Evolutionary conservation across 306 rosid species (phyloP), one percentile per base, ranked within the genome.

Genomic region (Vachellia collinsii): DNA sequence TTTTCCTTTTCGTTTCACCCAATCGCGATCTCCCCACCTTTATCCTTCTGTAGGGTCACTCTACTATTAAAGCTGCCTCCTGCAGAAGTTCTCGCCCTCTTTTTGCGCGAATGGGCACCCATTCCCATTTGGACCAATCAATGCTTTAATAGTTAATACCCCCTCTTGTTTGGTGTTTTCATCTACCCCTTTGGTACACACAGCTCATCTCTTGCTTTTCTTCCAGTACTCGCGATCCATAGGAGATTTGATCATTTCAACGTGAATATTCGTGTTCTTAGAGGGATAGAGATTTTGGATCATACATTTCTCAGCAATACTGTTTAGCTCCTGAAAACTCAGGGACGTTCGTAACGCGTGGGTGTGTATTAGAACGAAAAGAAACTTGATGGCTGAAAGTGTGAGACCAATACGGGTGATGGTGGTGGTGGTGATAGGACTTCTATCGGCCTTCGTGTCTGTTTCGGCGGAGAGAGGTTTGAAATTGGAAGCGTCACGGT

Each of bases 381-480:
- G 5, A 3, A 46, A 72, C 51, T 1, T 12, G 48, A 85, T 77
- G 85, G 73, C 17, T 56, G 74, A 41, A 77, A 86, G 86, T n/a
- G 51, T 80, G 84, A 84, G 85, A 70, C 85, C 92, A 46, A 64
- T 36, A 10, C 74, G 84, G 92, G 75, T 87, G 84, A 6, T 82
- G 75, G 1, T 87, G 80, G 14, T 79, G 77, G 3, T 78, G 75
- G 5, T 90, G 89, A 58, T 89, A 16, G 77, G 80, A 70, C 80
- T 88, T 41, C 64, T 85, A 4, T 13, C 84, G 1, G 88, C 73
- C 34, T 81, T 89, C 8, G 90, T 73, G 73, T 61, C 88, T 47
- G 96, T 82, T 65, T 86, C 90, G 44, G 94, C 90, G 11, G 98
- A 95, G 69, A 85, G 93, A 83, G 75, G 86, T 44, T 38, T 80